These are phyloP conservation scores for Tetradesmus lagerheimii DNA, from an alignment of 139 green algal species.

Conservation along the genomic window DNA sequence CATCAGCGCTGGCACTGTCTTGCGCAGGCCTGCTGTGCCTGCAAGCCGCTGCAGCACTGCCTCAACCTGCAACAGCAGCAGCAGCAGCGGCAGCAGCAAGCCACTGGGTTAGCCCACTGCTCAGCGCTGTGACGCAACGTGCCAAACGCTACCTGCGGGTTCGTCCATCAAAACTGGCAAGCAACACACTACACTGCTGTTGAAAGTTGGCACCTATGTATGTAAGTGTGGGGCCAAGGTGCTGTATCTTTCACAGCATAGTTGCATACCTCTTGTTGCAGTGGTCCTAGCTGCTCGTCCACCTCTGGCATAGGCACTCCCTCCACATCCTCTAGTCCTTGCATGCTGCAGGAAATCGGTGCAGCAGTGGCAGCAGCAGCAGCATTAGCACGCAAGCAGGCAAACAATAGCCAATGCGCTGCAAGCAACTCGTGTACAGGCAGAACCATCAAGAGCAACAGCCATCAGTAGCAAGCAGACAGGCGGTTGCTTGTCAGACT, in stretches of 20 bases:
- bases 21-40: background rate
- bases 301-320: slow-evolving; percentile 40
- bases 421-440: too few species aligned
- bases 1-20: slow-evolving; percentile 26
- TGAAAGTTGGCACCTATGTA: too few species aligned
- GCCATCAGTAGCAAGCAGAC: background rate
- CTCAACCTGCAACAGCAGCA: slow-evolving; percentile 39
- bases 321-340: background rate
- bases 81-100: background rate
- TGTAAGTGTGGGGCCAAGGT: too few species aligned
- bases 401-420: too few species aligned
- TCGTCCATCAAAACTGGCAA: too few species aligned
- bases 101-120: background rate
- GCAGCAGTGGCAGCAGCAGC: background rate
- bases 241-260: too few species aligned
- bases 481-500: background rate
- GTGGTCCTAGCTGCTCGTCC: slow-evolving; percentile 35
- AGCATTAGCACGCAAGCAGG: too few species aligned
- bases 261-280: slow-evolving; percentile 40
- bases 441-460: too few species aligned
- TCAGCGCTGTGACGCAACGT: background rate
- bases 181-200: background rate
- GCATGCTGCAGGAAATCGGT: background rate
- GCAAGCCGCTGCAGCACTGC: slow-evolving; percentile 37
- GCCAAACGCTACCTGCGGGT: too few species aligned